Base-by-base conservation (phyloP, 2,329 filamentous ascomycete species). In the Hymenoscyphus linearis region DNA sequence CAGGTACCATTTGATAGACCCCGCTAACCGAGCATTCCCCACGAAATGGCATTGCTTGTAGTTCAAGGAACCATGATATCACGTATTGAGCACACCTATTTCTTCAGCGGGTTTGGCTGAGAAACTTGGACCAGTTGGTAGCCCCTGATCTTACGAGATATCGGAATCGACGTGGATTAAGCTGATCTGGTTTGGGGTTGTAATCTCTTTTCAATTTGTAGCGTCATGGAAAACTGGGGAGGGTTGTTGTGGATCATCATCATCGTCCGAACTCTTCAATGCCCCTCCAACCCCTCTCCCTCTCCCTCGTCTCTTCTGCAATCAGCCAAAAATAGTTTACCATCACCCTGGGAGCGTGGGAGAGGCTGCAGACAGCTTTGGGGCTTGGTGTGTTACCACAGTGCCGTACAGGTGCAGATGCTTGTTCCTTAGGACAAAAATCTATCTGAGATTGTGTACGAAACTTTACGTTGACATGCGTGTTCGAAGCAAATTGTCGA, bases 171-270 rank as follows among this genome's bases (percentile, higher is more conserved):
- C 16, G 16, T 7, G 37, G 37, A 16, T 7, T 40, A 18, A 40
- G 37, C 37, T 40, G 37, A 40, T 18, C 37, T n/a, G 7, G 37
- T 40, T 40, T 40, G 37, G 37, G 37, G 16, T 16, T 65, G 60
- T 61, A 65, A 68, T 68, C 67, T 64, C 66, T 67, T 60, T 47
- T 67, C 62, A 60, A 68, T 68, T 55, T 69, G 61, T 64, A 67
- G 59, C 59, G 58, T 68, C 60, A 69, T 68, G 66, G 65, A 56
- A 56, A n/a, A 40, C 36, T 37, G 31, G 6, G 37, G 56, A 55
- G 47, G 54, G 12, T 37, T 53, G 59, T 58, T 61, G 52, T 58
- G 56, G 57, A 60, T 55, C 60, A 53, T 55, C 16, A 22, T n/a
- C 35, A 55, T 25, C 57, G 53, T 54, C 61, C 58, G 57, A 57